Conservation (phyloP, 345 rosid genomes). For the Eucalyptus dawsonii region DNA sequence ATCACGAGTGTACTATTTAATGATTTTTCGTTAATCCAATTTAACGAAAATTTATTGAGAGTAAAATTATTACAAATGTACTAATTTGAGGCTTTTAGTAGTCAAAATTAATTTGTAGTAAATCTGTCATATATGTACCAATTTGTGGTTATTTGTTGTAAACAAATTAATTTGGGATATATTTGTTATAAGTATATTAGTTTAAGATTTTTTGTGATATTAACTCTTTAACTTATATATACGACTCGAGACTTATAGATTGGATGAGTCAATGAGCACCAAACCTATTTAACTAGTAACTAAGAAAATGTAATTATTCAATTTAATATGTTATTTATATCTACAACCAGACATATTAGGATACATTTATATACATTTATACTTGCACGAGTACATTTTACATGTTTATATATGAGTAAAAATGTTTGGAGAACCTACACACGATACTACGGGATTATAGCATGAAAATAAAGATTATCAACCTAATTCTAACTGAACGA, state of each 20-base stretch:
- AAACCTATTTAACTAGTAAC: background rate
- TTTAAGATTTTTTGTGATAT: no score
- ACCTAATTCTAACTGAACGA: background rate
- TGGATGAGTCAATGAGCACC: background rate
- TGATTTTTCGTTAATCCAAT: no score
- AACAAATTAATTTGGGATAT: no score
- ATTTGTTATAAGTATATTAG: no score
- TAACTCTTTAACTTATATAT: background rate
- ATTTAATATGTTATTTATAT: background rate
- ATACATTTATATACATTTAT: background rate
- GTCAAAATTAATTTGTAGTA: accelerated
- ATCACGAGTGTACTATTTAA: no score
- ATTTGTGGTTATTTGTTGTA: no score
- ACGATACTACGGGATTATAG: background rate
- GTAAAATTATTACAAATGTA: no score
- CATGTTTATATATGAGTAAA: background rate
- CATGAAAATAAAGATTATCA: background rate
- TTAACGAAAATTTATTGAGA: no score
- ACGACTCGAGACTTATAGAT: background rate
- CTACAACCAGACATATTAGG: background rate
- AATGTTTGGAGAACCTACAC: background rate
- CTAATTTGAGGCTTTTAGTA: no score
- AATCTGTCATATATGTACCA: no score
- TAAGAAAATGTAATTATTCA: background rate
- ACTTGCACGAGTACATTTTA: background rate